A percentile compares a stretch with the other conserved stretches of the same genome.
phyloP scores from a whole-genome alignment of 768 basidiomycete genomes.

The Harrya chromipes region DNA sequence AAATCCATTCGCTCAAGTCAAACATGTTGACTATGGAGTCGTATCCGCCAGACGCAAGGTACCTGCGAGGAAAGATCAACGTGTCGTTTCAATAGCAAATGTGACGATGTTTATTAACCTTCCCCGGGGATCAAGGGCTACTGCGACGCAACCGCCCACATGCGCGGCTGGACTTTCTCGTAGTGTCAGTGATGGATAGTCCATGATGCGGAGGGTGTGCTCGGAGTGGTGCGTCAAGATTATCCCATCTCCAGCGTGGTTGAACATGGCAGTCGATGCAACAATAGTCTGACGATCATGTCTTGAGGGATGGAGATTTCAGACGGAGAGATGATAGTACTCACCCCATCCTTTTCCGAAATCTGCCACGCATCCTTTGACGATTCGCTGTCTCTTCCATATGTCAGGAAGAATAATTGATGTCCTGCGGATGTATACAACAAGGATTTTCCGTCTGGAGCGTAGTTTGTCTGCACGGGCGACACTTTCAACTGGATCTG shows the following conservation, averaged over 20 bases:
- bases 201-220: constrained; percentile 63
- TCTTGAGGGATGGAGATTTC: neutral
- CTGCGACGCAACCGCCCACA: constrained; percentile 74
- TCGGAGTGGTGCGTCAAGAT: constrained; percentile 63
- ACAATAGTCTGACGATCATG: constrained; percentile 39
- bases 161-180: constrained; percentile 69
- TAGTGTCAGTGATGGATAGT: constrained; percentile 59
- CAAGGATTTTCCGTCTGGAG: constrained; percentile 67
- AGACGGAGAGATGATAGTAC: neutral
- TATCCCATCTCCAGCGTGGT: constrained; percentile 70
- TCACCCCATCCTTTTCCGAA: constrained; percentile 32
- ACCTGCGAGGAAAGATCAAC: constrained; percentile 38
- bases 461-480: constrained; percentile 64
- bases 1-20: constrained; percentile 79
- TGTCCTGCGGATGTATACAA: constrained; percentile 61
- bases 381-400: constrained; percentile 51
- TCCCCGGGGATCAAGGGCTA: constrained; percentile 79
- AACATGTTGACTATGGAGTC: constrained; percentile 85
- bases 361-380: constrained; percentile 49
- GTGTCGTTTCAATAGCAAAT: neutral
- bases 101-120: constrained; percentile 36
- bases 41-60: constrained; percentile 75
- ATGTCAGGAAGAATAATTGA: constrained; percentile 59
- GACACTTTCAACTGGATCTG: constrained; percentile 55
- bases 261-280: constrained; percentile 69